Conservation (phyloP, 148 eudicot species). For the Amaranthus hypochondriacus region DNA sequence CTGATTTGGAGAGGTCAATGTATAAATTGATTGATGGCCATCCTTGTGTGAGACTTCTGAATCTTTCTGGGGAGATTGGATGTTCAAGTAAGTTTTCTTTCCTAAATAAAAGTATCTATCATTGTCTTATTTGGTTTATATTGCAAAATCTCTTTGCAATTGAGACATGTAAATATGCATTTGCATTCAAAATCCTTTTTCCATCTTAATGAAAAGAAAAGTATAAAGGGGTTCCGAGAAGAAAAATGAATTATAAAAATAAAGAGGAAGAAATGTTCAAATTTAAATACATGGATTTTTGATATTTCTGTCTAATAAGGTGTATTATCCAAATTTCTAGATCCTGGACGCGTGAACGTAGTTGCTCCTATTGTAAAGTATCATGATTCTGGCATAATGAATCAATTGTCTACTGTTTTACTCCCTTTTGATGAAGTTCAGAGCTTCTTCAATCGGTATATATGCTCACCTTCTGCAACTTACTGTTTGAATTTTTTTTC, state of each 20-base stretch:
- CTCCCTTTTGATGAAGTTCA: conserved; percentile 60
- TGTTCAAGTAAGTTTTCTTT: conserved; percentile 72
- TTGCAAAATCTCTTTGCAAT: background rate
- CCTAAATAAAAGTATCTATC: background rate
- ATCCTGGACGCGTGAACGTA: conserved; percentile 82
- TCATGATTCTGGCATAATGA: conserved; percentile 32
- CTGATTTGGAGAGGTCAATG: conserved; percentile 90
- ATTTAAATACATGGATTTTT: background rate
- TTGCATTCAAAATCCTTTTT: background rate
- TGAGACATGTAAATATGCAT: conserved; percentile 2
- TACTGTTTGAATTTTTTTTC: background rate
- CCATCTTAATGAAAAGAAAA: background rate
- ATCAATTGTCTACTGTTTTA: conserved; percentile 54
- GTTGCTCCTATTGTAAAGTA: conserved; percentile 76
- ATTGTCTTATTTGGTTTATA: background rate
- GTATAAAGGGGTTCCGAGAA: background rate
- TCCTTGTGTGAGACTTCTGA: conserved; percentile 92
- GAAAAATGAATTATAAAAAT: background rate
- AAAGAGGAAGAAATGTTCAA: background rate
- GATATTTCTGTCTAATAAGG: background rate
- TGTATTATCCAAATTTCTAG: conserved; percentile 31
- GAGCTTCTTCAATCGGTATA: conserved; percentile 51
- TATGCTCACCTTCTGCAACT: conserved; percentile 4
- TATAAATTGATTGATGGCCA: conserved; percentile 64
- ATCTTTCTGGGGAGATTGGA: conserved; percentile 87